Evolutionary conservation across 202 grass and related monocot species (phyloP).

Genomic region (Musa balbisiana): DNA sequence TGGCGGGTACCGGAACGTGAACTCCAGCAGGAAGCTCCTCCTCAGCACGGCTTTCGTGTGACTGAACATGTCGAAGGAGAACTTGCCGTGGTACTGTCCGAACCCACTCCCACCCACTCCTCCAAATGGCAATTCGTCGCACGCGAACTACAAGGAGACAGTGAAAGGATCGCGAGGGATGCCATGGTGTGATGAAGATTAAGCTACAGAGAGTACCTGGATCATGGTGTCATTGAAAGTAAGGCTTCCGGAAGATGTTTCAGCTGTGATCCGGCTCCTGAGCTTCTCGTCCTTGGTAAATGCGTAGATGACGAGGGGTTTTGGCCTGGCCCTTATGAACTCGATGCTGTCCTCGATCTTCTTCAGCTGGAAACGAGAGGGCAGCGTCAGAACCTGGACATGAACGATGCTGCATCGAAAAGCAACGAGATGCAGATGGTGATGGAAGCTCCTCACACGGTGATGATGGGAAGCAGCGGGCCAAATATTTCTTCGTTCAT

Average conservation of each 20-base stretch:
- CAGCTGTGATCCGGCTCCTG: conserved; percentile 41
- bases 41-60: conserved; percentile 64
- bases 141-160: conserved; percentile 31
- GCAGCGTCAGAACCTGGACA: background rate
- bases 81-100: conserved; percentile 86
- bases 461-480: conserved; percentile 84
- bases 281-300: conserved; percentile 52
- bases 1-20: conserved; percentile 61
- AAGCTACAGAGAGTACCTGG: conserved; percentile 32
- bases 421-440: background rate
- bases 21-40: conserved; percentile 55
- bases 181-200: background rate
- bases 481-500: conserved; percentile 97
- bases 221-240: conserved; percentile 72
- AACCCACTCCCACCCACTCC: conserved; percentile 81
- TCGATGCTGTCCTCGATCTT: conserved; percentile 80
- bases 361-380: conserved; percentile 39
- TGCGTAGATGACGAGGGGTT: conserved; percentile 67
- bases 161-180: too few species aligned
- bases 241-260: conserved; percentile 76
- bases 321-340: conserved; percentile 56
- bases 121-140: conserved; percentile 69
- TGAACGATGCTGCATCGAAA: background rate
- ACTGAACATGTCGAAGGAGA: conserved; percentile 89
- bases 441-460: conserved; percentile 30